Base-by-base conservation (phyloP, 768 basidiomycete species). In the Jaapia argillacea region DNA sequence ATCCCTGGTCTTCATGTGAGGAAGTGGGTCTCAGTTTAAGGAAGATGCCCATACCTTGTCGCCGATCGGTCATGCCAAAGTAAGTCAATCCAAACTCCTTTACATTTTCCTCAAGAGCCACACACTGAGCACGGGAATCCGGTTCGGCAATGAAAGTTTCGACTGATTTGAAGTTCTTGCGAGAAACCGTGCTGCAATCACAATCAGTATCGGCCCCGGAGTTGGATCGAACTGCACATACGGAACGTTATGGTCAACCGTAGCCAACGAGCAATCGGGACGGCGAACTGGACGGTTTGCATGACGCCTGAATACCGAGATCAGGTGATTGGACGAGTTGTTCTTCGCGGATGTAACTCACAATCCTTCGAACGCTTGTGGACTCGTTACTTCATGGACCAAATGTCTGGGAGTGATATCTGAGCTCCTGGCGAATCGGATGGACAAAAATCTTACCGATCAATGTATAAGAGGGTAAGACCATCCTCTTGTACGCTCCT, bases 401-500 rank as follows among this genome's bases (percentile, higher is more conserved):
- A 77, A 64, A 55, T 77, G 75, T 45, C 75, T 69, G 52, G n/a
- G 28, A 12, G 37, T 54, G 35, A 51, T 40, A 45, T 35, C 23
- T 24, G 41, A 23, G 26, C 36, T 10, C 10, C 28, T 16, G 10
- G 28, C 10, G 28, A 33, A 10, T 10, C 28, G 28, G 16, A 33
- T 10, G 10, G 10, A 10, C 28, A 10, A 16, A 16, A 43, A 46
- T 47, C 60, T 37, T 45, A 69, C 68, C 68, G 57, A 47, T 70
- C 68, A 45, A 70, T 90, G 63, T 91, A 91, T 51, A 91, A 72
- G 43, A 91, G 72, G 4, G 85, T 80, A 39, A 84, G 69, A 39
- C 85, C 87, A 54, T 86, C 79, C 36, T 85, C 77, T 51, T 85
- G 77, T 45, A 72, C 60, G 55, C 85, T 74, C 27, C 88, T 89